Evolutionary conservation across 2,329 filamentous ascomycete genomes (phyloP).

Genomic region (Microsporum audouinii): DNA sequence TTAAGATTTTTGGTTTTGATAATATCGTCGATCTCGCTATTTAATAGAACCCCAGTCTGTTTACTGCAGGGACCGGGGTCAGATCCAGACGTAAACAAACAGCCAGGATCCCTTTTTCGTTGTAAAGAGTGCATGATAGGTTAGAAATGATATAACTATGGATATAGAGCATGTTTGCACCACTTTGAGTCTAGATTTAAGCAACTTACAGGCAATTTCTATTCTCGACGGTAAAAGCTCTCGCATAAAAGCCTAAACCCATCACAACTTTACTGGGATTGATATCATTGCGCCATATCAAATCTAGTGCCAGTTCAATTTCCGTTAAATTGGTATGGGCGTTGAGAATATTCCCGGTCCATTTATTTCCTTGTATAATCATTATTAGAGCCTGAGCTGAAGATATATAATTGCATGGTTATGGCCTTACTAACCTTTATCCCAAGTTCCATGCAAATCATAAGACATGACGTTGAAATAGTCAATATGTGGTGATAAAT

Average conservation of each 20-base stretch:
- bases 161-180: no score
- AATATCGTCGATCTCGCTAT: slow-evolving; percentile 27
- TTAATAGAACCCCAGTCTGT: slow-evolving; percentile 24
- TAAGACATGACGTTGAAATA: slow-evolving; percentile 10
- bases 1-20: slow-evolving; percentile 16
- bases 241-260: slow-evolving; percentile 37
- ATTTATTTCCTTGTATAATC: background rate
- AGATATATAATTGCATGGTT: background rate
- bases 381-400: background rate
- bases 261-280: slow-evolving; percentile 36
- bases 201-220: background rate
- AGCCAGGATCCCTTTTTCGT: slow-evolving; percentile 16
- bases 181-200: no score
- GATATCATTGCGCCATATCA: slow-evolving; percentile 35
- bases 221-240: slow-evolving; percentile 29
- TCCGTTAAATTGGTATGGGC: slow-evolving; percentile 36
- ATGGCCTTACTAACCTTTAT: background rate
- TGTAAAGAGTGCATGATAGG: no score
- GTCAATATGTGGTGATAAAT: background rate
- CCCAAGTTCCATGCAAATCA: slow-evolving; percentile 5
- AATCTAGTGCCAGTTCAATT: slow-evolving; percentile 28
- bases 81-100: slow-evolving; percentile 15
- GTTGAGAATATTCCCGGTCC: slow-evolving; percentile 18
- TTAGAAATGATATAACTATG: no score
- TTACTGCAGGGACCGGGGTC: slow-evolving; percentile 22